Percentiles rank a stretch among this genome's conserved stretches.
These are phyloP conservation scores for Clarireedia homoeocarpa DNA, from an alignment of 2,329 filamentous ascomycete genomes.

Conservation along the genomic window DNA sequence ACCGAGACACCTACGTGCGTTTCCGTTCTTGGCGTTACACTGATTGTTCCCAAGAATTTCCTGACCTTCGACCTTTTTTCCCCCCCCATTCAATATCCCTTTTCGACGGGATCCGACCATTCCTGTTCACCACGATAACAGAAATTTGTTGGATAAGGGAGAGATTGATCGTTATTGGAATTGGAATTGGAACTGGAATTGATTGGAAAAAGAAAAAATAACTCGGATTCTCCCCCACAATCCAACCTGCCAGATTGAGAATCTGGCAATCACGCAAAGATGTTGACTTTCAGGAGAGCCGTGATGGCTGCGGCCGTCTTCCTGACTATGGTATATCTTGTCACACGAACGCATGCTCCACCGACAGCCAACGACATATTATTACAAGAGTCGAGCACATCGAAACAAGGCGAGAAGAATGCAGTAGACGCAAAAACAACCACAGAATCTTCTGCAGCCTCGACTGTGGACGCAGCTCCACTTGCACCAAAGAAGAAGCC, in stretches of 20 bases:
- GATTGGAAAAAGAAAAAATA: no score
- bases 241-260: constrained; percentile 3
- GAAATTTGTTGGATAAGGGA: background rate
- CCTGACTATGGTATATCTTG: constrained; percentile 60
- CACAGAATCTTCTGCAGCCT: constrained; percentile 5
- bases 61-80: background rate
- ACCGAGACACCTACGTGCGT: background rate
- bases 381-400: background rate
- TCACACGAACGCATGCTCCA: constrained; percentile 50
- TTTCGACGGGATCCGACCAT: background rate
- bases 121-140: background rate
- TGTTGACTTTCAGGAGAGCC: constrained; percentile 75
- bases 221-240: no score
- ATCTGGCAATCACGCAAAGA: constrained; percentile 33
- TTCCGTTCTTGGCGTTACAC: constrained; percentile 3
- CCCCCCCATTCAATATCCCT: background rate
- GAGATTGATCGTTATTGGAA: background rate
- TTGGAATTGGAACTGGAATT: no score
- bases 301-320: constrained; percentile 63
- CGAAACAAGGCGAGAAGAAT: background rate
- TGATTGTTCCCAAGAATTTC: background rate
- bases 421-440: background rate
- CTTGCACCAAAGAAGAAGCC: constrained; percentile 14
- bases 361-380: constrained; percentile 8
- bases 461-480: constrained; percentile 11